Evolutionary conservation across 345 rosid genomes (phyloP), one percentile per base, ranked within the genome.

Genomic region (Pistacia atlantica): DNA sequence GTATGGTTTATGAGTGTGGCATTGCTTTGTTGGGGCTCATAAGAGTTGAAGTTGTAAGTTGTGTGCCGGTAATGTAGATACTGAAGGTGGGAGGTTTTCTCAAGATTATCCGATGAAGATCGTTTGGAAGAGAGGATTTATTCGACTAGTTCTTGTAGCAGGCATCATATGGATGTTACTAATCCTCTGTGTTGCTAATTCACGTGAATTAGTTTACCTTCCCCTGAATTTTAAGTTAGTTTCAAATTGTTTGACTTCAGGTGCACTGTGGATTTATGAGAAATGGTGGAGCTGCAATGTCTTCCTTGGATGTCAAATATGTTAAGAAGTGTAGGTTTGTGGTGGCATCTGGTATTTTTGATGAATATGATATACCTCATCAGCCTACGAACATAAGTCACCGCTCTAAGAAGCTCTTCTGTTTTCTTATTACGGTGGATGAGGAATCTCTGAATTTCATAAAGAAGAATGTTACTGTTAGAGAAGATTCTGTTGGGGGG

Each of bases 301-400:
- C 89, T 73, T 80, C 88, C 61, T 46, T 73, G 16, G 99, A 94
- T 76, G 71, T 87, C 52, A 75, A 87, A 60, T 87, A 86, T 83
- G 97, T 88, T 17, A 83, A 90, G 86, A 92, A 89, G 48, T 94
- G 99, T 80, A 86, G 80, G 78, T 94, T 89, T 80, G 97, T 92
- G 75, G 97, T 97, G 75, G 98, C 97, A 2, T 92, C 99, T 5
- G 98, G 97, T 56, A 94, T 91, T 79, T 97, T 97, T 65, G 97
- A 97, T 72, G 97, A 94, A 46, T 97, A 97, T 74, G 99, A 97
- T 77, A 69, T 82, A 74, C 97, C 98, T 22, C 92, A 92, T 80
- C 97, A 92, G 82, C 99, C 99, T 52, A 82, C 97, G 46, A 91
- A 92, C 79, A 80, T 92, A 78, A 94, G 98, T 64, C 28, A 69